phyloP scores from a whole-genome alignment of 306 rosid species.

The Coriaria nepalensis region DNA sequence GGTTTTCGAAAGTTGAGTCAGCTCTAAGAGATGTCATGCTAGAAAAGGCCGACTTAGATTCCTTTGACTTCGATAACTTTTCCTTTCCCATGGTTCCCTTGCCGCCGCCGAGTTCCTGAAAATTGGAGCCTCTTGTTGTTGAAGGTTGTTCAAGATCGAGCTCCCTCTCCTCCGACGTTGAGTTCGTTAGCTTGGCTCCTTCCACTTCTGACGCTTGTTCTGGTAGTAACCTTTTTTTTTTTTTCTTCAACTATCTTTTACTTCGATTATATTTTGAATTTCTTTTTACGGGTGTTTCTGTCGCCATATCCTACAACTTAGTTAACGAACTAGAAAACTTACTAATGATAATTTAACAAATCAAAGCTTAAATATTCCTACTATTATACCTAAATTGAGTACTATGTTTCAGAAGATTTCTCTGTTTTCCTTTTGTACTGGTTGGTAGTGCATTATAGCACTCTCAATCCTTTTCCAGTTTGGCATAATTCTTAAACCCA shows the following conservation, averaged over 20 bases:
- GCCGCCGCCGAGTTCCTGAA: slow-evolving; percentile 55
- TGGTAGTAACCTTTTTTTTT: slow-evolving; percentile 22
- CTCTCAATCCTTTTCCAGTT: slow-evolving; percentile 3
- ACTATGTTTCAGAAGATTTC: too few relatives aligned
- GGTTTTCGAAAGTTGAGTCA: slow-evolving; percentile 72
- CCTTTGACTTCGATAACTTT: slow-evolving; percentile 72
- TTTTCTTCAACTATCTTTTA: too few relatives aligned
- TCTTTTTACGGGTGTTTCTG: too few relatives aligned
- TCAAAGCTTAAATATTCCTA: too few relatives aligned
- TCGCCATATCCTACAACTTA: too few relatives aligned
- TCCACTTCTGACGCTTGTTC: slow-evolving; percentile 56
- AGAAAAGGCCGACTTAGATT: slow-evolving; percentile 42
- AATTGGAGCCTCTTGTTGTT: slow-evolving; percentile 8
- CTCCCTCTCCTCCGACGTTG: slow-evolving; percentile 53
- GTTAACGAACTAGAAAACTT: too few relatives aligned
- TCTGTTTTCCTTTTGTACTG: too few relatives aligned
- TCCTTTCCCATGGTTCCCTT: slow-evolving; percentile 83
- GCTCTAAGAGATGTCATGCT: slow-evolving; percentile 66
- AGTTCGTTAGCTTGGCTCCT: slow-evolving; percentile 67
- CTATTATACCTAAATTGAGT: too few relatives aligned
- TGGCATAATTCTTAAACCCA: slow-evolving; percentile 75
- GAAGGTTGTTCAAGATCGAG: slow-evolving; percentile 26
- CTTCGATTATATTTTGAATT: too few relatives aligned
- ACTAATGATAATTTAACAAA: too few relatives aligned
- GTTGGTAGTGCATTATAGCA: too few relatives aligned